These are phyloP conservation scores for Cornus florida DNA, from an alignment of 148 eudicot genomes.

Conservation along the genomic window DNA sequence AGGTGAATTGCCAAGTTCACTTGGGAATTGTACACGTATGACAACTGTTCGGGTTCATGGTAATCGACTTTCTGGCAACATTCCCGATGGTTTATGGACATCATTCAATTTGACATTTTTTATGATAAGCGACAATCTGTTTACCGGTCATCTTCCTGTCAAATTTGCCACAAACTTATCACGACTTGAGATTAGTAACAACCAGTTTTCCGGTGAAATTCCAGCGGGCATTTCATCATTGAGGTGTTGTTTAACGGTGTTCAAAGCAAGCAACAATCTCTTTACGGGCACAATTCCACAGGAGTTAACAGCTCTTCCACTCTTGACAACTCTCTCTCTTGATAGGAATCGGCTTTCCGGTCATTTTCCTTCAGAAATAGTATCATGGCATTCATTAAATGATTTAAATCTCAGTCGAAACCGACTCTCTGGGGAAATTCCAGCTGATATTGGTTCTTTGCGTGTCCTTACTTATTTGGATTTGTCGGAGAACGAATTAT, in stretches of 20 bases:
- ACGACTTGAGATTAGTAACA: neutral
- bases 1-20: conserved; percentile 4
- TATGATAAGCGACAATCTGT: neutral
- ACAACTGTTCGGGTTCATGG: neutral
- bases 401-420: conserved; percentile 11
- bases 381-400: neutral
- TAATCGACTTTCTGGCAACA: neutral
- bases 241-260: neutral
- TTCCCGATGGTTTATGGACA: conserved; percentile 1
- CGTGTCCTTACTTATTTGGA: conserved; percentile 24
- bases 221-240: neutral
- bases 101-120: neutral
- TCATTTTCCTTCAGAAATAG: neutral
- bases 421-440: conserved; percentile 35
- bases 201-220: conserved; percentile 1
- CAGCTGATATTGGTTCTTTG: conserved; percentile 24
- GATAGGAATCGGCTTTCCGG: conserved; percentile 2
- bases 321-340: neutral
- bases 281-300: neutral
- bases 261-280: neutral
- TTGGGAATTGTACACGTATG: neutral
- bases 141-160: neutral
- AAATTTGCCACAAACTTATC: neutral
- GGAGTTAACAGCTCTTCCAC: neutral
- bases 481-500: conserved; percentile 26